phyloP scores from a whole-genome alignment of 208 protist genomes.

The Leishmania amazonensis region DNA sequence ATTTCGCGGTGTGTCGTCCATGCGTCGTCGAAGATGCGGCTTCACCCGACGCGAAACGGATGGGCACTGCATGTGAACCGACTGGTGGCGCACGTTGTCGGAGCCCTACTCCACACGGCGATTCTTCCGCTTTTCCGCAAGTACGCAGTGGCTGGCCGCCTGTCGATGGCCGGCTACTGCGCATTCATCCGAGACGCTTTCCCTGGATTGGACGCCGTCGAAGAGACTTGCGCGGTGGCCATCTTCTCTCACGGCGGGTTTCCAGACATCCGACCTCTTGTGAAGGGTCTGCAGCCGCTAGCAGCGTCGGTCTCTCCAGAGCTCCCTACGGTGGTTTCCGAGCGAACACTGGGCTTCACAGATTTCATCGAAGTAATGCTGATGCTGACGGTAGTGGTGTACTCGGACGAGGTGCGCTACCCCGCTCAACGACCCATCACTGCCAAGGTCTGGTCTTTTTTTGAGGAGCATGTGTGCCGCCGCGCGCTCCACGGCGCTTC shows the following conservation, averaged over 20 bases:
- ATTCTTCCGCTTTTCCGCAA: constrained; percentile 71
- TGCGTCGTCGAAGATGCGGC: constrained; percentile 45
- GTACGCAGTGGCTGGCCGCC: constrained; percentile 48
- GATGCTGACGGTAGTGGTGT: constrained; percentile 84
- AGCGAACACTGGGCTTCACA: constrained; percentile 48
- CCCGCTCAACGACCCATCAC: constrained; percentile 67
- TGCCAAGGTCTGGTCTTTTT: constrained; percentile 82
- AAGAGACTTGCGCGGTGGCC: constrained; percentile 53
- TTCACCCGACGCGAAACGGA: constrained; percentile 54
- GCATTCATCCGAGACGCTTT: constrained; percentile 64
- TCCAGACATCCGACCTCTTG: constrained; percentile 41
- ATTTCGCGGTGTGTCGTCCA: constrained; percentile 59
- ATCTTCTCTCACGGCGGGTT: constrained; percentile 77
- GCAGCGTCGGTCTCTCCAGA: constrained; percentile 2
- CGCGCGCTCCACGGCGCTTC: constrained; percentile 12
- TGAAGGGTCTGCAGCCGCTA: constrained; percentile 16
- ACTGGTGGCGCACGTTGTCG: constrained; percentile 73
- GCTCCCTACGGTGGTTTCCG: constrained; percentile 1
- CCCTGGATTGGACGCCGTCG: constrained; percentile 40
- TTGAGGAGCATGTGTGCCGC: constrained; percentile 63
- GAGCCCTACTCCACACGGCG: constrained; percentile 35
- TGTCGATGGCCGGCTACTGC: constrained; percentile 54
- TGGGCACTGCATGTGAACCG: constrained; percentile 70
- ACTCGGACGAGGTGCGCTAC: constrained; percentile 58
- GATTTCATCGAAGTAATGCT: constrained; percentile 82